phyloP scores from a whole-genome alignment of 306 rosid genomes.

The Potentilla sterilis region DNA sequence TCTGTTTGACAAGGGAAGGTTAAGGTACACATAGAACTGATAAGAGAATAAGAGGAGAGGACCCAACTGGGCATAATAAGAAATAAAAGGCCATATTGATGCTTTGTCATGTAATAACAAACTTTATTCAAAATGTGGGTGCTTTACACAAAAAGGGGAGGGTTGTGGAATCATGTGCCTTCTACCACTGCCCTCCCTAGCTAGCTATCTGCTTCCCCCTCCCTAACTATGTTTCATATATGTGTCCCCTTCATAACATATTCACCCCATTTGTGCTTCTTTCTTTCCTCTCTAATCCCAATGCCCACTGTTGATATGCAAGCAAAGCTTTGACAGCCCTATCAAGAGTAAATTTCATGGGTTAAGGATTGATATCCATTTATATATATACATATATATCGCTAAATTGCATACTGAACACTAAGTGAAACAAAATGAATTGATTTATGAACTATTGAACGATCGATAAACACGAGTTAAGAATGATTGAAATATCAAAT shows the following conservation, averaged over 20 bases:
- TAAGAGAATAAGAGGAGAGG: constrained; percentile 36
- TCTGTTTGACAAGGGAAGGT: constrained; percentile 34
- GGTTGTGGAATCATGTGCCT: constrained; percentile 64
- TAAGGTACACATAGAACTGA: constrained; percentile 12
- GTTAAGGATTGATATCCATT: too few relatives aligned
- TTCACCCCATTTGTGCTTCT: neutral
- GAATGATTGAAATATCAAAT: neutral
- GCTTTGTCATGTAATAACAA: constrained; percentile 45
- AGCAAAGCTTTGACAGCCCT: too few relatives aligned
- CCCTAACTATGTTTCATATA: neutral
- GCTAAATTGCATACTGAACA: too few relatives aligned
- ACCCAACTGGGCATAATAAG: constrained; percentile 13
- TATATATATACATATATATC: too few relatives aligned
- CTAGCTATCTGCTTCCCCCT: neutral
- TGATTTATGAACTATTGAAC: neutral
- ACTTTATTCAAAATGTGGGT: constrained; percentile 52
- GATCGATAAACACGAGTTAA: neutral
- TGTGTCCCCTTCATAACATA: neutral
- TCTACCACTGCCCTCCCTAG: constrained; percentile 25
- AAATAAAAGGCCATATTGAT: constrained; percentile 48
- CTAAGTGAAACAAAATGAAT: too few relatives aligned
- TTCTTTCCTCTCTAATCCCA: neutral
- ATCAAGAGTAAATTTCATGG: too few relatives aligned
- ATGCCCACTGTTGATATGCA: too few relatives aligned
- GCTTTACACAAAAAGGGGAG: constrained; percentile 53